Conservation (phyloP, 306 rosid genomes). For the Ammopiptanthus mongolicus region DNA sequence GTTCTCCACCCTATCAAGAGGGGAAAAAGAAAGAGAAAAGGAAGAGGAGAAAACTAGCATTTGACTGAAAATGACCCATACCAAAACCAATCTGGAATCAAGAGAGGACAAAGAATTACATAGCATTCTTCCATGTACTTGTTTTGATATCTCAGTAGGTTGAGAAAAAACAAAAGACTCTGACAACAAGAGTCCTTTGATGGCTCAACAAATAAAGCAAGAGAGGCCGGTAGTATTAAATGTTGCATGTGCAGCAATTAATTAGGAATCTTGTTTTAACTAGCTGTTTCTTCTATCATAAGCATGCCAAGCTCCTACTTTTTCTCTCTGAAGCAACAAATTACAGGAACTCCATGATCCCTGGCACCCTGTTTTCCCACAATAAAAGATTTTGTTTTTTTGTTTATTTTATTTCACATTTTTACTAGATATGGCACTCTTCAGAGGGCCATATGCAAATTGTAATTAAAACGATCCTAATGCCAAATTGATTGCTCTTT, state of each 20-base stretch:
- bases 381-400: constrained; percentile 12
- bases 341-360: constrained; percentile 8
- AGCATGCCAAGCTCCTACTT: constrained; percentile 45
- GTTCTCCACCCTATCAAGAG: constrained; percentile 6
- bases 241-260: constrained; percentile 69
- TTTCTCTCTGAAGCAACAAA: constrained; percentile 46
- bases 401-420: not conserved
- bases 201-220: constrained; percentile 82
- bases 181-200: constrained; percentile 52
- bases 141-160: constrained; percentile 30
- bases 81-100: constrained; percentile 42
- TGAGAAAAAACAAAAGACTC: constrained; percentile 46
- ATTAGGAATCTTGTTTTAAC: constrained; percentile 59
- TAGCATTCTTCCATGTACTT: constrained; percentile 46
- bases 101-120: constrained; percentile 52
- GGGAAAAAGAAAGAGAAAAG: not conserved
- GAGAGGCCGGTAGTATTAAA: constrained; percentile 47
- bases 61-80: constrained; percentile 55
- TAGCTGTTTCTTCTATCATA: constrained; percentile 49
- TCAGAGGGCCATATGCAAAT: not conserved
- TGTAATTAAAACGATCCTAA: not conserved
- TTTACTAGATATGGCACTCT: not conserved
- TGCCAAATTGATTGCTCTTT: not conserved
- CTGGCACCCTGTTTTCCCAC: constrained; percentile 25
- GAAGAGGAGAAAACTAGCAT: not conserved